A percentile compares a stretch with the other conserved stretches of the same genome.
These are phyloP conservation scores for Jatropha podagrica DNA, from an alignment of 441 rosid species.

Conservation along the genomic window DNA sequence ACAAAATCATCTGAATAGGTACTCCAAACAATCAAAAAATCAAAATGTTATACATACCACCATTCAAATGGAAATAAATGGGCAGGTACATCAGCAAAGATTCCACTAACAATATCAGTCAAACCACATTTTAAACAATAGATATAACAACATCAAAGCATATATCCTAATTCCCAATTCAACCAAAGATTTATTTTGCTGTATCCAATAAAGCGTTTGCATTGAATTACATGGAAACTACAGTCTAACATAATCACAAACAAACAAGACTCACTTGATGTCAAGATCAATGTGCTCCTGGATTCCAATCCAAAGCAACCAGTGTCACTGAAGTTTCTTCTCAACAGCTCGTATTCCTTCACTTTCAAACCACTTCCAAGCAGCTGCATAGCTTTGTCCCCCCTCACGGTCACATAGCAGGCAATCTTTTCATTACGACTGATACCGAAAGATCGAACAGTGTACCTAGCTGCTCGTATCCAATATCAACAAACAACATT, in stretches of 20 bases:
- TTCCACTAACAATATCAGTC: no score
- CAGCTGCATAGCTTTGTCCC: constrained; percentile 32
- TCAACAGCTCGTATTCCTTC: constrained; percentile 83
- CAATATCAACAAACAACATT: background rate
- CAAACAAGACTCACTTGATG: constrained; percentile 32
- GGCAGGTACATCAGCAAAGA: no score
- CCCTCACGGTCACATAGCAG: constrained; percentile 49
- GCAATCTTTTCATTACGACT: constrained; percentile 98
- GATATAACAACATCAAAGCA: no score
- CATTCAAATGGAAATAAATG: no score
- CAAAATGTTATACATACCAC: no score
- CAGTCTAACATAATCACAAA: background rate
- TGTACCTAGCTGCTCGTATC: constrained; percentile 68
- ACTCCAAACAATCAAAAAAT: background rate
- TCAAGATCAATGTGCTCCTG: constrained; percentile 96
- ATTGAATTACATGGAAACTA: background rate
- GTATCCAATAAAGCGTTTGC: background rate
- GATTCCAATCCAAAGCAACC: constrained; percentile 92
- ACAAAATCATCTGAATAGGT: background rate
- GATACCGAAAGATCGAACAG: constrained; percentile 91
- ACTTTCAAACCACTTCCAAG: constrained; percentile 53
- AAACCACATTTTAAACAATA: no score
- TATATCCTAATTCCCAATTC: no score
- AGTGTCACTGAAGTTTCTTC: constrained; percentile 89
- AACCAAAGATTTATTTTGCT: background rate